Conservation (phyloP, 1,284 basidiomycete genomes). For the Paramarasmius palmivorus region DNA sequence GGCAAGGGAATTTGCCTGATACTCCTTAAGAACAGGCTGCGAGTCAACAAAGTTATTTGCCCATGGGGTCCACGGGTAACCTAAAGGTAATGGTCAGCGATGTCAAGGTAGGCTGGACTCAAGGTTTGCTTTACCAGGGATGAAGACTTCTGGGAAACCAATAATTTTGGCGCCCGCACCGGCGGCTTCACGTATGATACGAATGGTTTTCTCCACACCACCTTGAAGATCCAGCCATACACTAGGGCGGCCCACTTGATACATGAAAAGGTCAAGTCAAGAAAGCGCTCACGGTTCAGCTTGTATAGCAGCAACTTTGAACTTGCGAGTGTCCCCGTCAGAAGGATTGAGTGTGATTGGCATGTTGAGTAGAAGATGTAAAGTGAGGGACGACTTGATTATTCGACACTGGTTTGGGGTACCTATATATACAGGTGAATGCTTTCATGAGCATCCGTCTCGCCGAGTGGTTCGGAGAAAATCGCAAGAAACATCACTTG, state of each 20-base stretch:
- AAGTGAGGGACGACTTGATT: not conserved
- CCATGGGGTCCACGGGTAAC: conserved; percentile 34
- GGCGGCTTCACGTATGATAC: conserved; percentile 30
- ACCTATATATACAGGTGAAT: not conserved
- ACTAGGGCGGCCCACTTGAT: conserved; percentile 8
- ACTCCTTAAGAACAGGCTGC: conserved; percentile 26
- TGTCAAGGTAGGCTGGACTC: not conserved
- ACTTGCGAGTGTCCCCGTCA: conserved; percentile 22
- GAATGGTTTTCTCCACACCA: conserved; percentile 31
- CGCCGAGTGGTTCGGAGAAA: too few species aligned
- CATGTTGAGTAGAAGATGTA: conserved; percentile 16
- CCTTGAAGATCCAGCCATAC: conserved; percentile 35
- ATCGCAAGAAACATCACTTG: too few species aligned
- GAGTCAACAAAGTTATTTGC: conserved; percentile 29
- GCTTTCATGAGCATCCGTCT: not conserved
- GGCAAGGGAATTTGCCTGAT: conserved; percentile 30
- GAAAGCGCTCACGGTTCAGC: conserved; percentile 25
- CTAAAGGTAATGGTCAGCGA: conserved; percentile 13
- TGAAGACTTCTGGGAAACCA: conserved; percentile 30
- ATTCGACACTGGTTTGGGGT: conserved; percentile 13
- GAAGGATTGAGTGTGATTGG: conserved; percentile 27
- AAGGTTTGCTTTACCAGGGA: conserved; percentile 22
- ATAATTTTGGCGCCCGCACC: conserved; percentile 31
- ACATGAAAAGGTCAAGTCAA: not conserved
- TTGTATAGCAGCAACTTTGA: conserved; percentile 31